Conservation (phyloP, 768 basidiomycete genomes). For the Tylopilus vinaceipallidus region DNA sequence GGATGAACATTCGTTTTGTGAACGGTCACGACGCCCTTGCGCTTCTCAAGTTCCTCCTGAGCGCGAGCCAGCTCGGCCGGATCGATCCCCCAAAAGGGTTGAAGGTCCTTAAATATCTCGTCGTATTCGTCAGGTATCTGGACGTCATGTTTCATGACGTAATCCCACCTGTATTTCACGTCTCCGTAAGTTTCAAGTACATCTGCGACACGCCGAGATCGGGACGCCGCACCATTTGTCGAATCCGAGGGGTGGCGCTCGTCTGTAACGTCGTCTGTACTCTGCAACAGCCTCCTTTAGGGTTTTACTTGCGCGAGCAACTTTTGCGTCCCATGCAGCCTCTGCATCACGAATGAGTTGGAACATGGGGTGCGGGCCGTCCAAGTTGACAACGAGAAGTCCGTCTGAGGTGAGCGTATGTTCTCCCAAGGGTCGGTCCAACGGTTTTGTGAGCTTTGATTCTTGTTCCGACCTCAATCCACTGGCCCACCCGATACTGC, state of each 20-base stretch:
- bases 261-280: constrained; percentile 35
- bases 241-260: constrained; percentile 40
- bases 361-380: constrained; percentile 43
- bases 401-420: constrained; percentile 31
- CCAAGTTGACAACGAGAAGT: constrained; percentile 33
- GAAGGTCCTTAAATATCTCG: constrained; percentile 39
- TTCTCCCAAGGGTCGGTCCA: neutral
- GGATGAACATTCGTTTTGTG: constrained; percentile 14
- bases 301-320: constrained; percentile 34
- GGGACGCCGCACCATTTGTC: constrained; percentile 39
- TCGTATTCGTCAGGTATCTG: constrained; percentile 48
- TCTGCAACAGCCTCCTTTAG: constrained; percentile 38
- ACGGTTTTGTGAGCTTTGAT: neutral
- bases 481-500: neutral
- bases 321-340: constrained; percentile 36
- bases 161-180: constrained; percentile 38
- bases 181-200: neutral
- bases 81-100: constrained; percentile 37
- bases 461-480: neutral
- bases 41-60: constrained; percentile 22
- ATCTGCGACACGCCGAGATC: neutral
- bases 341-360: constrained; percentile 39
- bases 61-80: constrained; percentile 25
- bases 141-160: constrained; percentile 37
- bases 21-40: constrained; percentile 18